Conservation (phyloP, 805 yeast species). For the Candida adriatica region DNA sequence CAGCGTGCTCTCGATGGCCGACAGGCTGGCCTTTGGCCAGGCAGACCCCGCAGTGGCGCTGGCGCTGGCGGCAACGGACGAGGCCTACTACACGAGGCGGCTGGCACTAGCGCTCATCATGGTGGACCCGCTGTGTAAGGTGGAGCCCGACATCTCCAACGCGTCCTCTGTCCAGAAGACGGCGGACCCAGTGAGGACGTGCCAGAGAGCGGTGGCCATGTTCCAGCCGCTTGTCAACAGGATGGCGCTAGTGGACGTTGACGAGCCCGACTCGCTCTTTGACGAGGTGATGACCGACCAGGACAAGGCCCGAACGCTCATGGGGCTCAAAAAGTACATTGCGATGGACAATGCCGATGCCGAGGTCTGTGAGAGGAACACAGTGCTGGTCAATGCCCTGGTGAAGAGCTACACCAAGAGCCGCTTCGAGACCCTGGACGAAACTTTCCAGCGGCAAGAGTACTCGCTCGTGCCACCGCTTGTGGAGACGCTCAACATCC, state of each 20-base stretch:
- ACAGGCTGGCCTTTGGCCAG: constrained; percentile 14
- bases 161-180: constrained; percentile 15
- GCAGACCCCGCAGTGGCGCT: constrained; percentile 3
- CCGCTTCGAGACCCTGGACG: constrained; percentile 17
- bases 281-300: constrained; percentile 14
- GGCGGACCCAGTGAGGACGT: constrained; percentile 16
- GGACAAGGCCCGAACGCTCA: constrained; percentile 19
- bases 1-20: constrained; percentile 12
- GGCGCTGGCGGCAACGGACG: constrained; percentile 6
- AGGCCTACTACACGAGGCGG: constrained; percentile 13
- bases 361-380: constrained; percentile 3
- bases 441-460: constrained; percentile 14
- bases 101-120: constrained; percentile 9
- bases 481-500: constrained; percentile 20
- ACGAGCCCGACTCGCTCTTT: constrained; percentile 15
- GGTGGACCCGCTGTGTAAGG: constrained; percentile 9
- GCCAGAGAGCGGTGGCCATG: constrained; percentile 4
- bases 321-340: constrained; percentile 13
- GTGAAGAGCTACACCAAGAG: constrained; percentile 11
- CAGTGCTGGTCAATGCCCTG: constrained; percentile 10
- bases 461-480: constrained; percentile 17
- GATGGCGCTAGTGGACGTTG: constrained; percentile 5
- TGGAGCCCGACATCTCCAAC: constrained; percentile 12
- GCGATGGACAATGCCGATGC: constrained; percentile 19
- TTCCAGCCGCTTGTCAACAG: constrained; percentile 10